A percentile compares a stretch with the other conserved stretches of the same genome.
phyloP scores from a whole-genome alignment of 73 alveolate species.

The Uronychia binucleata region DNA sequence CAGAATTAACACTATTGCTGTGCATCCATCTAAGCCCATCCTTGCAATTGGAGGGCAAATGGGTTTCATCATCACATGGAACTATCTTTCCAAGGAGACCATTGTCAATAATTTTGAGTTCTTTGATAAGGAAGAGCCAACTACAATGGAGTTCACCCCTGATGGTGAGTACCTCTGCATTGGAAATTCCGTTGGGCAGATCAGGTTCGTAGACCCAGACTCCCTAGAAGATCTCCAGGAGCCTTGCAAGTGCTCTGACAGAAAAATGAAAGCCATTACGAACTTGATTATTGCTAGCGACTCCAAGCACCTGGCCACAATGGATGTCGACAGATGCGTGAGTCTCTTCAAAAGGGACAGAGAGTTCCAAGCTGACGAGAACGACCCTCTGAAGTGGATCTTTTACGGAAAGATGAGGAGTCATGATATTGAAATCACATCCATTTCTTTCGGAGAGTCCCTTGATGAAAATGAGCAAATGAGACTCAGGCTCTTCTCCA shows the following conservation, averaged over 20 bases:
- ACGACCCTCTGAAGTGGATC: slow-evolving; percentile 77
- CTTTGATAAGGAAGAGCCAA: slow-evolving; percentile 79
- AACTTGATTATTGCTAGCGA: slow-evolving; percentile 61
- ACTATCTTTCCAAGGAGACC: slow-evolving; percentile 68
- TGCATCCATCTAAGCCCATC: slow-evolving; percentile 91
- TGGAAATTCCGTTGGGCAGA: slow-evolving; percentile 52
- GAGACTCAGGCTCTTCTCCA: slow-evolving; percentile 73
- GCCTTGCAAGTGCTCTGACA: slow-evolving; percentile 33
- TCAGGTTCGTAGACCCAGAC: slow-evolving; percentile 41
- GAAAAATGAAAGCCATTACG: slow-evolving; percentile 19
- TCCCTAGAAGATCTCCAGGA: slow-evolving; percentile 29
- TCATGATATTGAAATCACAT: slow-evolving; percentile 76
- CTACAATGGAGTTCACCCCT: slow-evolving; percentile 93
- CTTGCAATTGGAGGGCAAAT: slow-evolving; percentile 92
- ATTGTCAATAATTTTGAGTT: slow-evolving; percentile 70
- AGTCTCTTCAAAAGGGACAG: slow-evolving; percentile 65
- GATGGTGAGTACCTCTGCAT: slow-evolving; percentile 76
- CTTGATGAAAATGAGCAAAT: slow-evolving; percentile 74
- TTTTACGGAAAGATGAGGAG: slow-evolving; percentile 79
- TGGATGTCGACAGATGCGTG: slow-evolving; percentile 75
- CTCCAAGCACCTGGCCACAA: slow-evolving; percentile 74
- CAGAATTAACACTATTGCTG: slow-evolving; percentile 93
- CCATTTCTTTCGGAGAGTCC: slow-evolving; percentile 85
- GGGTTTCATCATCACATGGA: slow-evolving; percentile 78
- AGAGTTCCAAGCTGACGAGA: slow-evolving; percentile 62